A percentile compares a stretch with the other conserved stretches of the same genome.
Conservation (phyloP, 768 basidiomycete genomes). For the Scleroderma citrinum region DNA sequence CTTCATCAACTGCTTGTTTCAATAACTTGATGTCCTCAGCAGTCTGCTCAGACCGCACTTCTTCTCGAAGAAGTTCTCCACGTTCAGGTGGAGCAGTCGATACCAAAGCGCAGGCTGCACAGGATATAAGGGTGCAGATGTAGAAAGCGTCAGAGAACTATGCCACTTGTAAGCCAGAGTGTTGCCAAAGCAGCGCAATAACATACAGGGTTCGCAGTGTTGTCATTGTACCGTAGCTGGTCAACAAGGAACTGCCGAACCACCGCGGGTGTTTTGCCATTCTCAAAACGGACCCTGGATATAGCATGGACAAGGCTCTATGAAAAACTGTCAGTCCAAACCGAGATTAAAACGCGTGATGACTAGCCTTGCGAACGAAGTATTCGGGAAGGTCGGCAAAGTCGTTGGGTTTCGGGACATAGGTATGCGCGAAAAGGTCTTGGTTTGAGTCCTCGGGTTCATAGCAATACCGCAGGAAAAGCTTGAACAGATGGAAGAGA, state of each 20-base stretch:
- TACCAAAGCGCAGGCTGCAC: constrained; percentile 73
- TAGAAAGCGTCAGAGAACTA: constrained; percentile 92
- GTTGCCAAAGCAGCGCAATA: not conserved
- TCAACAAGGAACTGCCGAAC: constrained; percentile 87
- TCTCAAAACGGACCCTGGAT: constrained; percentile 80
- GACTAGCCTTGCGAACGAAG: constrained; percentile 82
- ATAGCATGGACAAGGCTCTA: constrained; percentile 79
- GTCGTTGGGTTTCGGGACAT: constrained; percentile 93
- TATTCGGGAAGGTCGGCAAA: constrained; percentile 90
- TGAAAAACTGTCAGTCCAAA: constrained; percentile 2
- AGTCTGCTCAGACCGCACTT: constrained; percentile 60
- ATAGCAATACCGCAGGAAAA: constrained; percentile 87
- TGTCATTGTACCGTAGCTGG: constrained; percentile 92
- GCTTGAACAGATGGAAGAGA: constrained; percentile 91
- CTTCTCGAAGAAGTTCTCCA: constrained; percentile 67
- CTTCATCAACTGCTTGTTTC: constrained; percentile 70
- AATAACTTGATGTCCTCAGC: constrained; percentile 65
- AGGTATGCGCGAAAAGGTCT: constrained; percentile 80
- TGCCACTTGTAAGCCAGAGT: constrained; percentile 4
- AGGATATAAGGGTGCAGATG: constrained; percentile 78
- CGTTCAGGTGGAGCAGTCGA: constrained; percentile 74
- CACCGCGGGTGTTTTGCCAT: constrained; percentile 79
- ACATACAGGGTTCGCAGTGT: constrained; percentile 81
- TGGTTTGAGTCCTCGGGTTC: constrained; percentile 78
- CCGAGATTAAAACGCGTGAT: not conserved